Evolutionary conservation across 129 eudicot species (phyloP).

Genomic region (Flaveria sonorensis): DNA sequence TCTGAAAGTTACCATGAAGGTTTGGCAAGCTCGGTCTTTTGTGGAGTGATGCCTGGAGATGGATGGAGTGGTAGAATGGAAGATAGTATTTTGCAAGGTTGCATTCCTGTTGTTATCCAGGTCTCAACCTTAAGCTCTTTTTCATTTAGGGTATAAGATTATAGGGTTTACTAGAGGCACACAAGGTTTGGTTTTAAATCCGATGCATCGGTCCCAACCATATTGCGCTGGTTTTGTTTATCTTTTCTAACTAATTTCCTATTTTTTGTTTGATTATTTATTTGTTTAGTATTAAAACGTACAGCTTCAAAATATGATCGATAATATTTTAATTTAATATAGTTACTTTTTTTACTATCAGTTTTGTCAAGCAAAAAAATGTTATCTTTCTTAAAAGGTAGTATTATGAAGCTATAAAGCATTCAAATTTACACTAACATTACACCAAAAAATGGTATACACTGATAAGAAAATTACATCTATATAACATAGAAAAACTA

Average conservation of each 20-base stretch:
- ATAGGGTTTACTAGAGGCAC: too few species aligned
- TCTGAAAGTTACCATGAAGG: slow-evolving; percentile 65
- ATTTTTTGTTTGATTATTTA: neutral
- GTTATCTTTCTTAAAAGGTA: neutral
- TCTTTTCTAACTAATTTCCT: neutral
- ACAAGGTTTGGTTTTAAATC: too few species aligned
- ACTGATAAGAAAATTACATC: neutral
- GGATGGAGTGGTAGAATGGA: slow-evolving; percentile 99
- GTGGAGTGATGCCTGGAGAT: slow-evolving; percentile 99
- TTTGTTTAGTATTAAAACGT: neutral
- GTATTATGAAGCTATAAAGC: neutral
- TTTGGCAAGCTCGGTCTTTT: slow-evolving; percentile 77
- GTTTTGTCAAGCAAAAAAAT: neutral
- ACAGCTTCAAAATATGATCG: neutral
- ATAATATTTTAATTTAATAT: too few species aligned
- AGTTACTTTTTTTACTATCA: neutral
- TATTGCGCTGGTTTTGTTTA: neutral
- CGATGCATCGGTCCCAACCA: neutral
- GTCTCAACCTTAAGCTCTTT: slow-evolving; percentile 32
- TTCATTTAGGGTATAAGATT: neutral
- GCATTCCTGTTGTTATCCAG: slow-evolving; percentile 98
- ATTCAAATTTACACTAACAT: too few species aligned
- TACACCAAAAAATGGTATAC: neutral
- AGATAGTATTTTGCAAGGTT: slow-evolving; percentile 93
- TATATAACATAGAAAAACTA: neutral